Evolutionary conservation across 2,329 filamentous ascomycete genomes (phyloP), one percentile per base, ranked within the genome.

Genomic region (Cryphonectria carpinicola): DNA sequence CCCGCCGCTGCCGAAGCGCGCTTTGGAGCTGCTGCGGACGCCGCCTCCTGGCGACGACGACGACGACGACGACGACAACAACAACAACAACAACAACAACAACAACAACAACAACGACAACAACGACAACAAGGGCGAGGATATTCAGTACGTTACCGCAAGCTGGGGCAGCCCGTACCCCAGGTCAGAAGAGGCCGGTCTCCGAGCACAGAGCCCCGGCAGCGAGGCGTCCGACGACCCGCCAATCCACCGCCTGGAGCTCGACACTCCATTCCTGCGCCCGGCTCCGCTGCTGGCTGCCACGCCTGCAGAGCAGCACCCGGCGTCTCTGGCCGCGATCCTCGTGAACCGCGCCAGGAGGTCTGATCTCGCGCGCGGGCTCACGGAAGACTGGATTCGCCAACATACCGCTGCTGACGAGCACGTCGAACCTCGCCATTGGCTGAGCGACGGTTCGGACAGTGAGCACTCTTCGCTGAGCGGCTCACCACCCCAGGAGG

Each of bases 81-180:
- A 32, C 28, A n/a, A n/a, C n/a, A n/a, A n/a, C n/a, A n/a, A n/a
- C n/a, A n/a, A n/a, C n/a, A n/a, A n/a, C n/a, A n/a, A n/a, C n/a
- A n/a, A n/a, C n/a, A n/a, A n/a, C n/a, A n/a, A n/a, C n/a, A n/a
- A 73, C 39, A 76, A 74, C 65, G 75, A 75, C 66, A 19, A 72
- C 62, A 72, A 73, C 39, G 4, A 32, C 32, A 32, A 32, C 65
- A 75, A 75, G 65, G 32, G 46, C 39, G 80, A 81, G 74, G 82
- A 83, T 66, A 78, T 77, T 58, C 81, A 80, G 70, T 89, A 87
- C 79, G 85, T 86, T 72, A 96, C 93, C 63, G 92, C 94, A 65
- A 95, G 92, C 79, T 97, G 95, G 94, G 95, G 95, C 70, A 97
- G 94, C 68, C 95, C 95, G 32, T 97, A 97, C 82, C 90, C 92